Conservation (phyloP, 345 rosid species). For the Eucalyptus paniculata region DNA sequence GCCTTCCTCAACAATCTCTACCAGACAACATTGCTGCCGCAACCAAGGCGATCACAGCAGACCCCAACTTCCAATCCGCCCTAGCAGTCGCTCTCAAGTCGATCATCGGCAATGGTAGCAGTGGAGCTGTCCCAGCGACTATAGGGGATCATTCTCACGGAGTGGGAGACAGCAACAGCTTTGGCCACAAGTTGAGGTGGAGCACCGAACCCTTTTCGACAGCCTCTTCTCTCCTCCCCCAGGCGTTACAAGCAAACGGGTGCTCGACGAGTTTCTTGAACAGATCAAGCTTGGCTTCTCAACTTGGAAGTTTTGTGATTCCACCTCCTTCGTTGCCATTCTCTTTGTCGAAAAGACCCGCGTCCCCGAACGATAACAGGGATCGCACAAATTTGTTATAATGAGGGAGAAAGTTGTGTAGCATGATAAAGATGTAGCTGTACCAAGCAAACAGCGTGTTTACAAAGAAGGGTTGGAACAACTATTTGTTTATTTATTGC, state of each 20-base stretch:
- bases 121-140: background rate
- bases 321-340: background rate
- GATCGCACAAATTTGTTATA: background rate
- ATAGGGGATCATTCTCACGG: background rate
- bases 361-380: background rate
- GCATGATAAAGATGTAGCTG: background rate
- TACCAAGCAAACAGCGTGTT: background rate
- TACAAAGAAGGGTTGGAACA: background rate
- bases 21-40: slow-evolving; percentile 45
- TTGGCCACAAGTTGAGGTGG: slow-evolving; percentile 10
- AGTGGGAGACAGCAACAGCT: background rate
- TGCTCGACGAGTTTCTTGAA: slow-evolving; percentile 17
- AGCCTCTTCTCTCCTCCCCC: background rate
- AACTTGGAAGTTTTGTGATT: background rate
- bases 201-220: background rate
- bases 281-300: slow-evolving; percentile 2
- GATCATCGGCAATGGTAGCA: slow-evolving; percentile 17
- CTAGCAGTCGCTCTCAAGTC: slow-evolving; percentile 64
- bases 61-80: slow-evolving; percentile 79
- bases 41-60: slow-evolving; percentile 58
- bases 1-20: slow-evolving; percentile 5
- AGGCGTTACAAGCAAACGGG: slow-evolving; percentile 3
- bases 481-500: background rate
- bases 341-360: background rate
- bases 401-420: background rate